Percentiles rank a stretch among this genome's conserved stretches.
These are phyloP conservation scores for Populus hybrid DNA, from an alignment of 441 rosid genomes.

Conservation along the genomic window DNA sequence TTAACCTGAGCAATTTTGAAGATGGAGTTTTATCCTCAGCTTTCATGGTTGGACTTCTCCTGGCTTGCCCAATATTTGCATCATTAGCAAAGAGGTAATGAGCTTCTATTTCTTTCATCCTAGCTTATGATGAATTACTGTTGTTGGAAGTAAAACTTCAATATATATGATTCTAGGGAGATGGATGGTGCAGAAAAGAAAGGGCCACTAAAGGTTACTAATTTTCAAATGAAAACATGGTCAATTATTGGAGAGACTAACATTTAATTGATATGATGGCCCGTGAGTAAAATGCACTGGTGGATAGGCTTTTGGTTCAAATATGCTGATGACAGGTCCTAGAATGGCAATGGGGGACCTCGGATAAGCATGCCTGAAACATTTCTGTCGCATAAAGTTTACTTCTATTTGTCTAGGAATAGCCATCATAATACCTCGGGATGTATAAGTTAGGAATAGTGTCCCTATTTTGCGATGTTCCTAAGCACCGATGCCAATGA, in stretches of 20 bases:
- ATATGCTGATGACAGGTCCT: not conserved
- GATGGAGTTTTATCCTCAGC: conserved; percentile 93
- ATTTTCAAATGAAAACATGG: not conserved
- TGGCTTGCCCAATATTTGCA: conserved; percentile 93
- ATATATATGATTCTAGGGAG: not conserved
- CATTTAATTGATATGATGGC: not conserved
- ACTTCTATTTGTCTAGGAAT: not conserved
- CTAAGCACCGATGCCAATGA: not conserved
- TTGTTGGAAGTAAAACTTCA: not conserved
- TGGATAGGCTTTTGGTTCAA: not conserved
- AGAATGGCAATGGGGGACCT: not conserved
- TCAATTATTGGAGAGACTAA: not conserved
- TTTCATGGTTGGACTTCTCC: conserved; percentile 96
- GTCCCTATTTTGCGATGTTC: too few relatives aligned
- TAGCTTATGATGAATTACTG: not conserved
- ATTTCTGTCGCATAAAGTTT: not conserved
- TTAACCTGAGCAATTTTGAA: conserved; percentile 79
- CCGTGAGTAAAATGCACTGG: not conserved
- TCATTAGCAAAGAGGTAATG: conserved; percentile 75
- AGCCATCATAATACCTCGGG: not conserved
- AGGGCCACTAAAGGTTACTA: not conserved
- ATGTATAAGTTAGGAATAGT: not conserved
- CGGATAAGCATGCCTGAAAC: not conserved
- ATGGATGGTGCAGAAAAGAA: not conserved
- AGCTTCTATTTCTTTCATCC: conserved; percentile 2